phyloP scores from a whole-genome alignment of 495 filamentous ascomycete species.

The Aspergillus sclerotiicarbonarius region DNA sequence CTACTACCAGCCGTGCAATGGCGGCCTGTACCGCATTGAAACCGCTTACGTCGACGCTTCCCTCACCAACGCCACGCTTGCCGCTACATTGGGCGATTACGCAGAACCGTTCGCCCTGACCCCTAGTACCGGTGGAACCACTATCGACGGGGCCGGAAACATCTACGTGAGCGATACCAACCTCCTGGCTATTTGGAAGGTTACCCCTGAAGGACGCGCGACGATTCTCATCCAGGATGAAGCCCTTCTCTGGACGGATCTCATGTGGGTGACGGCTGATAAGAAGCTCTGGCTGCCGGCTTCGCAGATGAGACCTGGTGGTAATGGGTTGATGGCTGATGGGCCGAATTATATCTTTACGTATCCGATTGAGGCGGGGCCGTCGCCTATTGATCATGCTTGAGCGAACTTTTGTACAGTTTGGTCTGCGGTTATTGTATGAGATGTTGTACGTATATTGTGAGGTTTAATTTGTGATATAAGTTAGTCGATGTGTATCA shows the following conservation, averaged over 20 bases:
- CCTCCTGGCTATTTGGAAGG: slow-evolving; percentile 26
- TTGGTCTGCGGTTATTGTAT: not conserved
- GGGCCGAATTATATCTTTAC: slow-evolving; percentile 1
- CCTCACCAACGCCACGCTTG: not conserved
- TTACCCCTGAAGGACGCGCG: slow-evolving; percentile 7
- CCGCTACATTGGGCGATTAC: slow-evolving; percentile 10
- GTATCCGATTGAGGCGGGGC: not conserved
- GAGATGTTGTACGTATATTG: not conserved
- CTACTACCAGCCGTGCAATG: slow-evolving; percentile 30
- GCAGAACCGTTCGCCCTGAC: slow-evolving; percentile 25
- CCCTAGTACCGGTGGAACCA: slow-evolving; percentile 27
- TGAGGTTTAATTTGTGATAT: too few species aligned
- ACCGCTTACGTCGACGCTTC: slow-evolving; percentile 19
- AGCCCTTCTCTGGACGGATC: slow-evolving; percentile 28
- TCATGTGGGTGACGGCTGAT: slow-evolving; percentile 28
- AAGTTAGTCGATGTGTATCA: too few species aligned
- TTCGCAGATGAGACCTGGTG: slow-evolving; percentile 22
- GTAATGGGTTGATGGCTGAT: not conserved
- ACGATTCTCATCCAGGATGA: slow-evolving; percentile 28
- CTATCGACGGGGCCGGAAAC: slow-evolving; percentile 30
- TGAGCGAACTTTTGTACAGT: not conserved
- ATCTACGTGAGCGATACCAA: slow-evolving; percentile 27
- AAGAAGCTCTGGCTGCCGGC: slow-evolving; percentile 29
- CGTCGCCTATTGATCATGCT: not conserved
- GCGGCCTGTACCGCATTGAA: slow-evolving; percentile 25